Conservation (phyloP, 306 rosid species). For the Styphnolobium japonicum region DNA sequence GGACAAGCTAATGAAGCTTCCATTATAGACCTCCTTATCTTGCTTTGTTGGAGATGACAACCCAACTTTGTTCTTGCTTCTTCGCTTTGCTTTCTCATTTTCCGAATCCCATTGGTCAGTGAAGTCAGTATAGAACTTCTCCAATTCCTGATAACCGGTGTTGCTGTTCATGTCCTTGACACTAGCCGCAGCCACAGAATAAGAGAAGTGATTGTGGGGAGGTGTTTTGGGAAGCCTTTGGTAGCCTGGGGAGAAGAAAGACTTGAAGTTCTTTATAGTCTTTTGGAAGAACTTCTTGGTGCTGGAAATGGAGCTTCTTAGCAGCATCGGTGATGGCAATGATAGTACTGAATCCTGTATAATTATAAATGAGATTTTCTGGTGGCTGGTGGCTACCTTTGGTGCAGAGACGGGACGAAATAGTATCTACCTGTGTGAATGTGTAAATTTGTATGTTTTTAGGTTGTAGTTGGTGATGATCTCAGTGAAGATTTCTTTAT, state of each 20-base stretch:
- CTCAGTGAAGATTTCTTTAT: slow-evolving; percentile 48
- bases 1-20: slow-evolving; percentile 20
- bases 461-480: slow-evolving; percentile 33
- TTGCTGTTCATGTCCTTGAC: slow-evolving; percentile 22
- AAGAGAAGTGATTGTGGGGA: slow-evolving; percentile 30
- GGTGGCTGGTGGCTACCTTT: slow-evolving; percentile 22
- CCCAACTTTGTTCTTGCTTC: slow-evolving; percentile 28
- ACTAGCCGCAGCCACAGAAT: slow-evolving; percentile 1
- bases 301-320: slow-evolving; percentile 61
- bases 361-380: not conserved
- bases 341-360: not conserved
- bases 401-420: slow-evolving; percentile 14
- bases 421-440: slow-evolving; percentile 8
- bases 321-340: slow-evolving; percentile 48
- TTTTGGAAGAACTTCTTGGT: slow-evolving; percentile 78
- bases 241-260: slow-evolving; percentile 59
- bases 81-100: slow-evolving; percentile 14
- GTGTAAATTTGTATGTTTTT: slow-evolving; percentile 20
- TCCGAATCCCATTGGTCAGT: slow-evolving; percentile 44
- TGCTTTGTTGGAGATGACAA: slow-evolving; percentile 27
- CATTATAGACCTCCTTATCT: slow-evolving; percentile 30
- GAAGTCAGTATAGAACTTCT: slow-evolving; percentile 42
- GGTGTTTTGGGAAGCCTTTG: slow-evolving; percentile 71
- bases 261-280: slow-evolving; percentile 66
- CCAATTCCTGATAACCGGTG: slow-evolving; percentile 40